Base-by-base conservation (phyloP, 352 stramenopile genomes). In the Globisporangium middletonii region DNA sequence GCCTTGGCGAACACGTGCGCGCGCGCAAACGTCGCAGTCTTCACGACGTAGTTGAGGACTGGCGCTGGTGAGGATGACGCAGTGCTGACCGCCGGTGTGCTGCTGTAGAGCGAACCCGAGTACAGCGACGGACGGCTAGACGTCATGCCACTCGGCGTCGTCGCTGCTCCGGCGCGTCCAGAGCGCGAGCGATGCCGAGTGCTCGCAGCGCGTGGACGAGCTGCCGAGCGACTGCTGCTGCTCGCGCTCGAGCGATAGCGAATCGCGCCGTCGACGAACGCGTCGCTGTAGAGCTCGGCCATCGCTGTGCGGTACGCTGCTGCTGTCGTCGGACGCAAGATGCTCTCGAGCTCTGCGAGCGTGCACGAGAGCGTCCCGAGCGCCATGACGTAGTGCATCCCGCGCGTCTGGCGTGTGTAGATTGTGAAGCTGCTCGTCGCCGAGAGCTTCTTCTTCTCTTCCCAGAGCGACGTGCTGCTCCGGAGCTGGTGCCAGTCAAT, bases 11-110 rank as follows among this genome's bases (percentile, higher is more conserved):
- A 67, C 50, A 77, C 50, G 55, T 77, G 68, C 11, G 72, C 53
- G 35, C 72, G 74, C 12, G 63, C 62, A 56, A 85, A 81, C 55
- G 67, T 79, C n/a, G 63, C 71, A 2, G 73, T 85, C 63, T 75
- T 69, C 41, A 75, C 69, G 45, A 67, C 71, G 59, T 77, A 64
- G 37, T 48, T n/a, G 41, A 23, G 33, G 6, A 9, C 18, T 23
- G 41, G 5, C n/a, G 13, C 2, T 46, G 13, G 41, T 15, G 41
- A 46, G 18, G 41, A 15, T 15, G 41, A 18, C 13, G 13, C 13
- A 4, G 41, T 18, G 6, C 11, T 15, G 13, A 19, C 13, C 4
- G 41, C 9, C 13, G 41, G 41, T 46, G 18, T 46, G 41, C 28
- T 51, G 13, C 16, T 19, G 42, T 50, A 12, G 33, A 15, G 13